phyloP scores from a whole-genome alignment of 305 asterid genomes.

The Solanum hybrid region DNA sequence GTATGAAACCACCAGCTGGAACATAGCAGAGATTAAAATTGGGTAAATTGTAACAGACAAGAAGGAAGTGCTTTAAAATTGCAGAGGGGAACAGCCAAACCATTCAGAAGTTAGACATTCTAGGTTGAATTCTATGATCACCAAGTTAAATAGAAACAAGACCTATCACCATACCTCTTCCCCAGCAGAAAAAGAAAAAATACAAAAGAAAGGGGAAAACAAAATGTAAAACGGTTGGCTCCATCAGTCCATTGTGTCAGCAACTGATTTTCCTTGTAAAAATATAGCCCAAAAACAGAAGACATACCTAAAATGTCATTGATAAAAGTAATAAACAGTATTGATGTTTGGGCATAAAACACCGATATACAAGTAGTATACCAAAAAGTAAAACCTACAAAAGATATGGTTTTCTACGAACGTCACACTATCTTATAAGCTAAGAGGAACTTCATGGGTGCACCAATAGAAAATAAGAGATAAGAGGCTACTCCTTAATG shows the following conservation, averaged over 20 bases:
- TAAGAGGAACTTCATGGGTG: neutral
- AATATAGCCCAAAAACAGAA: neutral
- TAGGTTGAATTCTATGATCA: neutral
- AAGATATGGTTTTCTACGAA: neutral
- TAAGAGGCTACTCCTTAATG: neutral
- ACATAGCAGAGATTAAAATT: neutral
- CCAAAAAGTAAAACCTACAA: neutral
- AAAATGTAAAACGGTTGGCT: neutral
- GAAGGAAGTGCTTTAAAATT: neutral
- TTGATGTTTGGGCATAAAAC: neutral
- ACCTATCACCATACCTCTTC: neutral
- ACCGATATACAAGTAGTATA: neutral
- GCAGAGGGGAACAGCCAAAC: neutral
- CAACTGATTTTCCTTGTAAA: neutral
- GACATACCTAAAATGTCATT: neutral
- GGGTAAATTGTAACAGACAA: neutral
- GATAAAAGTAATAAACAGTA: neutral
- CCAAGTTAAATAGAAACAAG: neutral
- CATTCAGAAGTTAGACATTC: neutral
- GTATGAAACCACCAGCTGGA: neutral
- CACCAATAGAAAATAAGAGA: neutral
- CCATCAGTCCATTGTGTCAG: neutral
- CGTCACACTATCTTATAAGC: neutral
- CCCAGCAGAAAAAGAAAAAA: neutral
- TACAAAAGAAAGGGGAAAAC: neutral